phyloP scores from a whole-genome alignment of 2,329 filamentous ascomycete species.

The Diaporthe ilicicola region DNA sequence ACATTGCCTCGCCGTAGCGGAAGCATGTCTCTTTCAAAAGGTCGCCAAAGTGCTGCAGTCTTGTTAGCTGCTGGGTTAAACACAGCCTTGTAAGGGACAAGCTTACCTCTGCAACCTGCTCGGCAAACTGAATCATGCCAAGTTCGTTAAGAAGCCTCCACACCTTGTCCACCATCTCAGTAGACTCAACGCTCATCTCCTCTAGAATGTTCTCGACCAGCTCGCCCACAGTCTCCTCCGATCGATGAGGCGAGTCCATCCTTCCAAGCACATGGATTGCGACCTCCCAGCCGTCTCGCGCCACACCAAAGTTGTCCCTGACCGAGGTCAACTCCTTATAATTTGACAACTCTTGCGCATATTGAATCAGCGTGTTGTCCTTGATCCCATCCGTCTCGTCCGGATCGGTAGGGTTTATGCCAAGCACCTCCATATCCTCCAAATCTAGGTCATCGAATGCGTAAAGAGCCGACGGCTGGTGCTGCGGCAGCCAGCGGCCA shows the following conservation, averaged over 20 bases:
- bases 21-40: conserved; percentile 75
- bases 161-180: conserved; percentile 80
- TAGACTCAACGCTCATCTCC: conserved; percentile 70
- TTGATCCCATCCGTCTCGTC: conserved; percentile 73
- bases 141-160: conserved; percentile 81
- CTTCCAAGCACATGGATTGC: conserved; percentile 84
- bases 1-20: conserved; percentile 84
- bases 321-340: conserved; percentile 56
- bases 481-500: conserved; percentile 80
- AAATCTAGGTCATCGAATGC: conserved; percentile 76
- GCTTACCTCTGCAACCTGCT: conserved; percentile 82
- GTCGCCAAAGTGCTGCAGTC: conserved; percentile 80
- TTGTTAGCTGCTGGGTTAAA: conserved; percentile 38
- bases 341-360: conserved; percentile 73
- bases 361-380: conserved; percentile 80
- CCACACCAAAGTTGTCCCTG: conserved; percentile 42
- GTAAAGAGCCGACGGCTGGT: conserved; percentile 61
- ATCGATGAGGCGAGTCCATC: conserved; percentile 76
- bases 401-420: conserved; percentile 66
- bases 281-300: conserved; percentile 85
- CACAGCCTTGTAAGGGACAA: conserved; percentile 32
- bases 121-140: conserved; percentile 80
- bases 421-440: conserved; percentile 86
- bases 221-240: conserved; percentile 77
- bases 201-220: conserved; percentile 74